A percentile compares a stretch with the other conserved stretches of the same genome.
Conservation (phyloP, 495 filamentous ascomycete species). For the Aspergillus bertholletiae region DNA sequence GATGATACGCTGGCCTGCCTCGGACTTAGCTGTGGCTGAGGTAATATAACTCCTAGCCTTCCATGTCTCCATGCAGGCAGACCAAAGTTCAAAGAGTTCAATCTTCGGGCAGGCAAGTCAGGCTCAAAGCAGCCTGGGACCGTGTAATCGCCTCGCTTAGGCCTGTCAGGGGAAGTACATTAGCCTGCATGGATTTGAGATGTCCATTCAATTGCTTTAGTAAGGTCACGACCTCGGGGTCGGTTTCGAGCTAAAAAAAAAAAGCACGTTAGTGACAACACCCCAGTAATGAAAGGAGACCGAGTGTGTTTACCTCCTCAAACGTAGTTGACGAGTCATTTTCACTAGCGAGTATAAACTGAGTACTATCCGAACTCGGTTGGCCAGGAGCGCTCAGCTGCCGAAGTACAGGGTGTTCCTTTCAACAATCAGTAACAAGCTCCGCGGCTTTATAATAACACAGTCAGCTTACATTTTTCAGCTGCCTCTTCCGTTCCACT, state of each 20-base stretch:
- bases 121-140: slow-evolving; percentile 49
- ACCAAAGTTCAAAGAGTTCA: slow-evolving; percentile 17
- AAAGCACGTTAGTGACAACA: slow-evolving; percentile 8
- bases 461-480: slow-evolving; percentile 38
- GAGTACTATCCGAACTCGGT: slow-evolving; percentile 15
- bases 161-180: slow-evolving; percentile 48
- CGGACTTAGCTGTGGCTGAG: not conserved
- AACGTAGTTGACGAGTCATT: slow-evolving; percentile 23
- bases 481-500: slow-evolving; percentile 38
- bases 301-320: slow-evolving; percentile 28
- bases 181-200: slow-evolving; percentile 54
- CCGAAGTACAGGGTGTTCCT: slow-evolving; percentile 45
- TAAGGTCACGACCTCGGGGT: slow-evolving; percentile 32
- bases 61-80: not conserved
- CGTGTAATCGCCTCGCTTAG: slow-evolving; percentile 48
- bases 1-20: not conserved
- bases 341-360: slow-evolving; percentile 24
- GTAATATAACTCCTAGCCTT: not conserved
- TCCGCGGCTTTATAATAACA: not conserved
- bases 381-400: slow-evolving; percentile 23
- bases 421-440: slow-evolving; percentile 6
- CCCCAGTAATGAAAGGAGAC: slow-evolving; percentile 1
- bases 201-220: slow-evolving; percentile 51
- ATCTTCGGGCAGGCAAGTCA: slow-evolving; percentile 33
- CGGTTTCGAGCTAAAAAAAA: slow-evolving; percentile 32